phyloP scores from a whole-genome alignment of 179 eudicot genomes.

The Drosera spatulata region DNA sequence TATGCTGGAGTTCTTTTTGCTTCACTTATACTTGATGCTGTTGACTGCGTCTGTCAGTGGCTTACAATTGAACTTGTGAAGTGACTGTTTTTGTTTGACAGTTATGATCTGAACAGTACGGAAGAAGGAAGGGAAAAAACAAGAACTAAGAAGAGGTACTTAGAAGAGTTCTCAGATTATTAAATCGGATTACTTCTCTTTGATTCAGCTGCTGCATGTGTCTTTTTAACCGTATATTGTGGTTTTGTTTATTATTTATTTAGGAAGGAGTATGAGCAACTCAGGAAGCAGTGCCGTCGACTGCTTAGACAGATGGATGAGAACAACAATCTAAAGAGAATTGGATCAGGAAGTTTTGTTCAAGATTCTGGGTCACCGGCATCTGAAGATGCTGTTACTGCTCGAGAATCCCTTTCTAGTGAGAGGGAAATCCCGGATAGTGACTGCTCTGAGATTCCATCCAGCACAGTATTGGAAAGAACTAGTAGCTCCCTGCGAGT shows the following conservation, averaged over 20 bases:
- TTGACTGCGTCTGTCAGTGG: background rate
- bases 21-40: background rate
- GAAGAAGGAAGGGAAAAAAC: conserved; percentile 43
- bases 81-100: conserved; percentile 12
- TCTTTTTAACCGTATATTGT: background rate
- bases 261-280: conserved; percentile 81
- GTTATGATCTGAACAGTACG: conserved; percentile 43
- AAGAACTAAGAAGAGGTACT: conserved; percentile 34
- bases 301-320: conserved; percentile 33
- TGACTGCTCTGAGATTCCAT: conserved; percentile 26
- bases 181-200: background rate
- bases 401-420: conserved; percentile 74
- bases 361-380: conserved; percentile 38
- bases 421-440: conserved; percentile 39
- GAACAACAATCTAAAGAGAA: conserved; percentile 16
- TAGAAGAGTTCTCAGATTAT: background rate
- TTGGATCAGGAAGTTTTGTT: conserved; percentile 20
- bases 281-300: conserved; percentile 56
- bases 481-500: conserved; percentile 28
- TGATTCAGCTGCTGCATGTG: background rate
- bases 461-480: conserved; percentile 26
- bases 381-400: conserved; percentile 70
- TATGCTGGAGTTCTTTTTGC: background rate
- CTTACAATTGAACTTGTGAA: background rate
- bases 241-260: conserved; percentile 5